These are phyloP conservation scores for Sarocladium brachiariae DNA, from an alignment of 2,329 filamentous ascomycete genomes.

Conservation along the genomic window DNA sequence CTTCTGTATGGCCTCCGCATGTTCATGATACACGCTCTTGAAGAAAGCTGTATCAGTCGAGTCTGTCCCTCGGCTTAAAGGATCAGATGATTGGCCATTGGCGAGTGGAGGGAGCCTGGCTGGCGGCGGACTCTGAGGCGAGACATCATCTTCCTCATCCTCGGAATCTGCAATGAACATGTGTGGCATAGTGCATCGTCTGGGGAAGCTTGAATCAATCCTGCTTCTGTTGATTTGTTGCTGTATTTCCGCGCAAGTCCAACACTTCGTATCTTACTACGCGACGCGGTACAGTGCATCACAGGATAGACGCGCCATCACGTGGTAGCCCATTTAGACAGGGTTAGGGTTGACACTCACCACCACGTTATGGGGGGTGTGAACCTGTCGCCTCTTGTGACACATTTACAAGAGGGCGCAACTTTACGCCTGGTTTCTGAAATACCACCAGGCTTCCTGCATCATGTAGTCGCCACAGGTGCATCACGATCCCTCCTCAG, in stretches of 20 bases:
- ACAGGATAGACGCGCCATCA: background rate
- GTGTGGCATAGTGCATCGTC: slow-evolving; percentile 15
- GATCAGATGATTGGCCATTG: slow-evolving; percentile 21
- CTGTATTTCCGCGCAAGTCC: background rate
- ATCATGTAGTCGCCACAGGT: too few species aligned
- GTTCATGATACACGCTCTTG: slow-evolving; percentile 39
- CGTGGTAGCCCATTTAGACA: background rate
- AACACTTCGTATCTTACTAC: background rate
- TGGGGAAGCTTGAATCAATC: background rate
- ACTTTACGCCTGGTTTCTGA: too few species aligned
- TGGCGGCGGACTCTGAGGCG: slow-evolving; percentile 13
- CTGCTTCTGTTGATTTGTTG: background rate
- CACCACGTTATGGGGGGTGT: too few species aligned
- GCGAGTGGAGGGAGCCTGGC: slow-evolving; percentile 17
- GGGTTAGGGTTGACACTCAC: background rate
- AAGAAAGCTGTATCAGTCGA: slow-evolving; percentile 45
- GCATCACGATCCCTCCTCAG: too few species aligned
- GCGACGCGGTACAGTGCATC: background rate
- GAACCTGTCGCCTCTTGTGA: too few species aligned
- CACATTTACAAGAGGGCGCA: too few species aligned
- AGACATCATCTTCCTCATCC: slow-evolving; percentile 25
- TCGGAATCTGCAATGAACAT: slow-evolving; percentile 33
- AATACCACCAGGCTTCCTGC: too few species aligned
- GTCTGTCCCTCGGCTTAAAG: slow-evolving; percentile 12
- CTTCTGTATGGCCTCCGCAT: slow-evolving; percentile 25